Percentiles rank a stretch among this genome's conserved stretches.
These are phyloP conservation scores for Brassica balearica DNA, from an alignment of 441 rosid genomes.

Conservation along the genomic window DNA sequence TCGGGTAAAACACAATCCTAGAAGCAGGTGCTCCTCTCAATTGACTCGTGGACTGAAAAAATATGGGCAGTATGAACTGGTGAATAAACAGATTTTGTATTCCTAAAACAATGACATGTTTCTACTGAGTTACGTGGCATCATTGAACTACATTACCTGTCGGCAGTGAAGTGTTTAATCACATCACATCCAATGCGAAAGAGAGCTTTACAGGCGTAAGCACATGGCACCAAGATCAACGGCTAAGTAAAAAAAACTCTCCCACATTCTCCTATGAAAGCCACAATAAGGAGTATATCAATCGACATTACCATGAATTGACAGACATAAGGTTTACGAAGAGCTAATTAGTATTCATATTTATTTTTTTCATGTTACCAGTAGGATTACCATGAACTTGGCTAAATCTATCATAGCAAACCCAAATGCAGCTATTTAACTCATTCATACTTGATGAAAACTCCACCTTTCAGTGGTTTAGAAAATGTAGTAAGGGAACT, in stretches of 20 bases:
- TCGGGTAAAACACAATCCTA: conserved; percentile 57
- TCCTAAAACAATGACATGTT: conserved; percentile 29
- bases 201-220: conserved; percentile 29
- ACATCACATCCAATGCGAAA: conserved; percentile 36
- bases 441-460: conserved; percentile 1
- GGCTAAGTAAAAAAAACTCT: conserved; percentile 15
- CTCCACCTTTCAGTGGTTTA: neutral
- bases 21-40: conserved; percentile 59
- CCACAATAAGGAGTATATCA: conserved; percentile 22
- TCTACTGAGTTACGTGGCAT: conserved; percentile 30
- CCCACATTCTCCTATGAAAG: conserved; percentile 65
- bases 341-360: neutral
- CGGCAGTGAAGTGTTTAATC: conserved; percentile 42
- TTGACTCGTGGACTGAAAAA: conserved; percentile 57
- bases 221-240: conserved; percentile 34
- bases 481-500: too few species aligned
- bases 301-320: conserved; percentile 10
- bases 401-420: conserved; percentile 1
- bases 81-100: conserved; percentile 51
- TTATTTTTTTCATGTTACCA: neutral
- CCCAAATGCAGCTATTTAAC: conserved; percentile 6
- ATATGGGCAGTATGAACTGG: conserved; percentile 48
- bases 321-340: neutral
- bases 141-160: conserved; percentile 40
- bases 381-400: neutral